phyloP scores from a whole-genome alignment of 2,329 filamentous ascomycete genomes.

The Ploettnerulaceae sp. region DNA sequence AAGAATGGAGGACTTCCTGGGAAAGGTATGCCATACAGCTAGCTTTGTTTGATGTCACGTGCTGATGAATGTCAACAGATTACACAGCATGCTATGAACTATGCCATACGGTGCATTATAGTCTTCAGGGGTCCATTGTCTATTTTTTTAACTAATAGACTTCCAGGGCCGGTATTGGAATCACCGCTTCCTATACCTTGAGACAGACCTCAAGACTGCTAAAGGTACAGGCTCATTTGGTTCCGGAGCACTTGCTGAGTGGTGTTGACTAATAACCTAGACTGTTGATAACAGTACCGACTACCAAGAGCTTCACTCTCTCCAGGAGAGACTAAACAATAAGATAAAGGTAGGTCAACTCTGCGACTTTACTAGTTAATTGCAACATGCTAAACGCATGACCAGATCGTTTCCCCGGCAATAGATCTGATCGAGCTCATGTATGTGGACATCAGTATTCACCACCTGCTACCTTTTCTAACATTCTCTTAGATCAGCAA shows the following conservation, averaged over 20 bases:
- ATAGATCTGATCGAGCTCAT: constrained; percentile 92
- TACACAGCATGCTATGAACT: constrained; percentile 64
- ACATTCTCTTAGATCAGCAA: constrained; percentile 49
- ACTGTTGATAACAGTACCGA: constrained; percentile 67
- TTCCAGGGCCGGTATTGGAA: constrained; percentile 66
- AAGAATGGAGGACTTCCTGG: constrained; percentile 44
- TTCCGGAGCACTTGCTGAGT: background rate
- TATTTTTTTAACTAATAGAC: background rate
- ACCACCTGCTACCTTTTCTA: constrained; percentile 12
- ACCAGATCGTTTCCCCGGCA: constrained; percentile 76
- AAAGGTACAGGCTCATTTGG: constrained; percentile 44
- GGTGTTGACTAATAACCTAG: constrained; percentile 32
- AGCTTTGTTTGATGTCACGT: constrained; percentile 12
- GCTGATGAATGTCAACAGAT: constrained; percentile 40
- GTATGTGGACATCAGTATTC: constrained; percentile 44
- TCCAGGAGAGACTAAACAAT: constrained; percentile 72
- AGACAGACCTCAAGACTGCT: constrained; percentile 74
- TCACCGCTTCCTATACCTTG: constrained; percentile 83
- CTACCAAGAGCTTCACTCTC: constrained; percentile 59
- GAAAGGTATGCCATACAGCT: constrained; percentile 43
- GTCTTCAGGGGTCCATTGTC: background rate
- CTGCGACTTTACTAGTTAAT: constrained; percentile 5
- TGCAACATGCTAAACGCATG: background rate
- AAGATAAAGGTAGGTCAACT: constrained; percentile 67
- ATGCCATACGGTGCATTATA: constrained; percentile 63